phyloP scores from a whole-genome alignment of 352 stramenopile genomes.

The Phytopythium mirpurense region DNA sequence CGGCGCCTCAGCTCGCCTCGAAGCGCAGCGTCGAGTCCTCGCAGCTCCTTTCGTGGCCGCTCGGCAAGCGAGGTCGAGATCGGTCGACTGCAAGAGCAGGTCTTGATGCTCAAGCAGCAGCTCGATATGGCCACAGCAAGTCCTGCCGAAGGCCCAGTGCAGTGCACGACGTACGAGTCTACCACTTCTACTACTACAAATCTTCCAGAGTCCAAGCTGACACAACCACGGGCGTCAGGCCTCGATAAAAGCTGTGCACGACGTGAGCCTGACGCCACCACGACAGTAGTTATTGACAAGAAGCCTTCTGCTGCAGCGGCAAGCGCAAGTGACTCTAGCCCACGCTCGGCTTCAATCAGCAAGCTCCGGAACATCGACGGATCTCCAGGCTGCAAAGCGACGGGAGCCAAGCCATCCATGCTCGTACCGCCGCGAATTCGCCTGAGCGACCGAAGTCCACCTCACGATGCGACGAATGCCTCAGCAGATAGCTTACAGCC shows the following conservation, averaged over 20 bases:
- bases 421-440: neutral
- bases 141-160: neutral
- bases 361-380: neutral
- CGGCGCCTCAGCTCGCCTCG: constrained; percentile 7
- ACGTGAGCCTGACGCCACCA: neutral
- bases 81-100: constrained; percentile 32
- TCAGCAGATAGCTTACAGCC: no score
- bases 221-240: neutral
- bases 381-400: neutral
- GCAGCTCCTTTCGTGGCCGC: constrained; percentile 5
- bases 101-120: constrained; percentile 33
- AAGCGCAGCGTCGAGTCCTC: constrained; percentile 3
- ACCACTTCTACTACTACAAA: neutral
- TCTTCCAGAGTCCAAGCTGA: neutral
- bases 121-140: constrained; percentile 15
- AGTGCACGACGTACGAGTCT: constrained; percentile 8
- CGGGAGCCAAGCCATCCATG: neutral
- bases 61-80: constrained; percentile 40
- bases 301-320: neutral
- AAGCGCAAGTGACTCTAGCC: neutral
- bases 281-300: neutral
- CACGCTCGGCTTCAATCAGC: neutral
- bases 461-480: neutral
- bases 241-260: neutral
- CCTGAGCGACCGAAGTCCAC: neutral